Evolutionary conservation across 345 rosid species (phyloP).

Genomic region (Eucalyptus urophylla): DNA sequence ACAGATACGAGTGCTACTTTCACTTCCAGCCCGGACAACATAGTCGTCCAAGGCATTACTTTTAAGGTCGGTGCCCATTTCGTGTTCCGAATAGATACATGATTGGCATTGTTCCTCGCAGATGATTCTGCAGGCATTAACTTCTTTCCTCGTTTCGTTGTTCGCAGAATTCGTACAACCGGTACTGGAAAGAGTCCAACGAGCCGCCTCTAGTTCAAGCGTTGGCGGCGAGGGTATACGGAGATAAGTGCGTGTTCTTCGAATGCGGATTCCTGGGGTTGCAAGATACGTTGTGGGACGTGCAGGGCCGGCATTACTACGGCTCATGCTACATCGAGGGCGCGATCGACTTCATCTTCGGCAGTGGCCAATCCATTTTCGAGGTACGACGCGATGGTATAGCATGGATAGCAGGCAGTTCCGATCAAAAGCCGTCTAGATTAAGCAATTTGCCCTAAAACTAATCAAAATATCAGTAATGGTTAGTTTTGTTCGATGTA

Average conservation of each 20-base stretch:
- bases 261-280: constrained; percentile 34
- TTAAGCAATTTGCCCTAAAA: not conserved
- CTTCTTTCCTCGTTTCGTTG: not conserved
- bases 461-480: not conserved
- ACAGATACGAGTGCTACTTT: constrained; percentile 36
- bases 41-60: constrained; percentile 26
- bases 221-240: constrained; percentile 22
- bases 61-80: constrained; percentile 15
- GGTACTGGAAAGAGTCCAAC: not conserved
- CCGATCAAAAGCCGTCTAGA: not conserved
- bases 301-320: constrained; percentile 29
- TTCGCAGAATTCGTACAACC: constrained; percentile 34
- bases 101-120: not conserved
- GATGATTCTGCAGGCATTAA: not conserved
- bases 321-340: constrained; percentile 44
- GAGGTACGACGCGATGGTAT: constrained; percentile 6
- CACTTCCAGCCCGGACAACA: constrained; percentile 13
- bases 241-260: constrained; percentile 43
- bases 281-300: constrained; percentile 58
- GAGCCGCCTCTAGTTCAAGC: constrained; percentile 10
- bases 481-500: not conserved
- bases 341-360: constrained; percentile 42
- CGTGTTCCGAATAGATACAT: not conserved
- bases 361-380: constrained; percentile 39
- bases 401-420: too few relatives aligned